These are phyloP conservation scores for Solanum phureja DNA, from an alignment of 257 asterid genomes.

Conservation along the genomic window DNA sequence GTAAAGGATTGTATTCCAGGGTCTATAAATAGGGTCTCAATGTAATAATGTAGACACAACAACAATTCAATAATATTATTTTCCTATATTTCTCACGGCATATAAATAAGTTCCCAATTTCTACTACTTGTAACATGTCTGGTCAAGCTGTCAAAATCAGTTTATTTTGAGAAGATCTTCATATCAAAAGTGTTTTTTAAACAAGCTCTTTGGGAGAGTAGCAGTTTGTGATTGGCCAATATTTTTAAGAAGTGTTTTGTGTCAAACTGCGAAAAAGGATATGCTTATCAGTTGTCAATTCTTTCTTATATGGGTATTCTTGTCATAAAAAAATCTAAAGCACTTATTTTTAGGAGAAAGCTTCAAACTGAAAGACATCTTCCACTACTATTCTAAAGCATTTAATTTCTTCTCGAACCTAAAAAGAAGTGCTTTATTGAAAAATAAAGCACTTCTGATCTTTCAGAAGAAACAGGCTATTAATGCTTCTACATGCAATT, in stretches of 20 bases:
- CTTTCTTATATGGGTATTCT: neutral
- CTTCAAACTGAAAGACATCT: neutral
- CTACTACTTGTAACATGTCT: neutral
- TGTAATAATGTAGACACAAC: no score
- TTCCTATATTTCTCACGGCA: no score
- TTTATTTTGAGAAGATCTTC: neutral
- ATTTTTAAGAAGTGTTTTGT: neutral
- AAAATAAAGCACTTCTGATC: neutral
- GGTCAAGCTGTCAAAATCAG: neutral
- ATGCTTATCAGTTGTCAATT: neutral
- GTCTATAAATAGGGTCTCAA: no score
- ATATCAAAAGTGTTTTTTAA: neutral
- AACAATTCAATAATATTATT: no score
- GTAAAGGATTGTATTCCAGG: no score
- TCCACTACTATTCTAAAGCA: neutral
- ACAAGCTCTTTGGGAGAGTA: neutral
- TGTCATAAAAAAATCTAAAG: neutral
- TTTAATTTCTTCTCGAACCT: neutral
- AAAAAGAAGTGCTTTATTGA: neutral
- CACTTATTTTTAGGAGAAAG: neutral
- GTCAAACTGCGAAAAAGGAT: neutral
- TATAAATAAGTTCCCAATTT: neutral
- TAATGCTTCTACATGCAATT: neutral
- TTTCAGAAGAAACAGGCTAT: neutral
- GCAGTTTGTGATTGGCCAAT: neutral